phyloP scores from a whole-genome alignment of 306 rosid genomes.

The Pyrus pyrifolia region DNA sequence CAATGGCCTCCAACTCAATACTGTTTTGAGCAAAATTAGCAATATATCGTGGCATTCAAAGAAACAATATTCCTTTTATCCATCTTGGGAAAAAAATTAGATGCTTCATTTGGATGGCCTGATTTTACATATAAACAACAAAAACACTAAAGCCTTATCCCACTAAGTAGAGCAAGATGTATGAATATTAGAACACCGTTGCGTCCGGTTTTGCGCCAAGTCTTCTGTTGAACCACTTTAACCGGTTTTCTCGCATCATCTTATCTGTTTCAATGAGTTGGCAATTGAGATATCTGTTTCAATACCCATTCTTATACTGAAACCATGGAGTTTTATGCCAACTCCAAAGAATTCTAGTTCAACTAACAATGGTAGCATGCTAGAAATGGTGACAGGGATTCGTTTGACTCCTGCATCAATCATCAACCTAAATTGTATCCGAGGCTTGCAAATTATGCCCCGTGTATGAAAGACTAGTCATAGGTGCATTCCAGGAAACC shows the following conservation, averaged over 20 bases:
- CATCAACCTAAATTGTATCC: slow-evolving; percentile 50
- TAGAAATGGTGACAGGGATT: slow-evolving; percentile 62
- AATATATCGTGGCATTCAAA: slow-evolving; percentile 73
- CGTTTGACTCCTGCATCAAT: slow-evolving; percentile 47
- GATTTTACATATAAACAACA: slow-evolving; percentile 57
- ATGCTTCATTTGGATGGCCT: slow-evolving; percentile 44
- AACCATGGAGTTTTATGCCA: slow-evolving; percentile 69
- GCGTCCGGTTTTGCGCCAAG: too few species aligned
- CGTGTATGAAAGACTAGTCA: slow-evolving; percentile 58
- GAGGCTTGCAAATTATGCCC: slow-evolving; percentile 41
- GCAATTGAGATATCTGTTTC: slow-evolving; percentile 55
- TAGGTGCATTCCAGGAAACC: slow-evolving; percentile 82
- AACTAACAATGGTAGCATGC: slow-evolving; percentile 64
- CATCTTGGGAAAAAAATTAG: slow-evolving; percentile 48
- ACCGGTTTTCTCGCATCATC: too few species aligned
- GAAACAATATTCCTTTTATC: slow-evolving; percentile 59
- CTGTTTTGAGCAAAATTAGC: slow-evolving; percentile 75
- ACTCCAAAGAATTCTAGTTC: slow-evolving; percentile 45
- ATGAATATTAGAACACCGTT: too few species aligned
- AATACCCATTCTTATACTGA: slow-evolving; percentile 47
- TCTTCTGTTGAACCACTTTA: too few species aligned
- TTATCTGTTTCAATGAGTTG: slow-evolving; percentile 41
- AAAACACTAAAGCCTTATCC: too few species aligned
- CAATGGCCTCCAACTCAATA: slow-evolving; percentile 53
- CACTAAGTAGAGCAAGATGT: too few species aligned